Evolutionary conservation across 805 yeast species (phyloP).

Genomic region (Zygosaccharomyces lentus): DNA sequence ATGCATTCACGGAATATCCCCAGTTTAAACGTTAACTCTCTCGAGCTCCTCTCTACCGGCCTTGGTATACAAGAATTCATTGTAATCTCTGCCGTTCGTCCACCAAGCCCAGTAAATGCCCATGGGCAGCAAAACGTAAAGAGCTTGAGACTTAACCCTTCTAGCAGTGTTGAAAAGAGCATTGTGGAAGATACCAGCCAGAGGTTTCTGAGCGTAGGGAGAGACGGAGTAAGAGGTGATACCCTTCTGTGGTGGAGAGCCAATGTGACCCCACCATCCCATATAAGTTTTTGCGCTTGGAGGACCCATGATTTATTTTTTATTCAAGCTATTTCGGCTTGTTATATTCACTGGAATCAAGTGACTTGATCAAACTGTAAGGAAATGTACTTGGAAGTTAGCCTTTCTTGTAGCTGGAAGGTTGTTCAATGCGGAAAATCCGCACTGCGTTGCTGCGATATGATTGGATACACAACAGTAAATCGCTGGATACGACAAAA

Average conservation of each 20-base stretch:
- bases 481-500: not conserved
- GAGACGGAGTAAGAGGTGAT: conserved; percentile 86
- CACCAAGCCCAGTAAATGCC: conserved; percentile 80
- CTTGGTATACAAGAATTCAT: conserved; percentile 92
- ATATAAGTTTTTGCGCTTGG: conserved; percentile 71
- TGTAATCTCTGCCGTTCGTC: conserved; percentile 83
- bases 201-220: conserved; percentile 88
- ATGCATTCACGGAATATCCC: not conserved
- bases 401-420: not conserved
- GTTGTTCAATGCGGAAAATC: not conserved
- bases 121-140: conserved; percentile 75
- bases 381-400: conserved; percentile 5
- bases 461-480: conserved; percentile 8
- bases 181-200: conserved; percentile 79
- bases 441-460: conserved; percentile 1
- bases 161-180: conserved; percentile 91
- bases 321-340: not conserved
- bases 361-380: conserved; percentile 1
- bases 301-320: conserved; percentile 53
- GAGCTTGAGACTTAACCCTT: conserved; percentile 81
- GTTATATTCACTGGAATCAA: not conserved
- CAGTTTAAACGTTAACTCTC: conserved; percentile 43
- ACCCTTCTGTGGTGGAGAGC: conserved; percentile 83
- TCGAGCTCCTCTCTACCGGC: conserved; percentile 95
- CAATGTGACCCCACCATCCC: conserved; percentile 98